Evolutionary conservation across 78 protist genomes (phyloP), one percentile per base, ranked within the genome.

Genomic region (Diacronema lutheri): DNA sequence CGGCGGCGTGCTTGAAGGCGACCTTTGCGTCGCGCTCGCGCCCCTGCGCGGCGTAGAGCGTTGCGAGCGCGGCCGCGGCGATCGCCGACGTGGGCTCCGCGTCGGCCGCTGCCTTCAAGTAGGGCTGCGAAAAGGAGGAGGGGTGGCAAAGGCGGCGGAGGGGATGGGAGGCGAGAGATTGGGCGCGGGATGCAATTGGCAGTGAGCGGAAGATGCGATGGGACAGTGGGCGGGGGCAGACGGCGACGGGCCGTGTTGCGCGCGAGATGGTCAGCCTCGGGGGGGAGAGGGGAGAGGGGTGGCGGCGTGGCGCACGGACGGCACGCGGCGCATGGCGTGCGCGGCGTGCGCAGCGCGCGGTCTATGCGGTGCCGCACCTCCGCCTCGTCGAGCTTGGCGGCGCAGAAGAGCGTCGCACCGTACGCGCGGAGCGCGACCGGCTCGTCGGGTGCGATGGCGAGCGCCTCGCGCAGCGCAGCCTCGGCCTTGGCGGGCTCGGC

Each of bases 401-500:
- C 46, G 21, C 29, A 4, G 69, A 81, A 46, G 44, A 89, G 86
- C 31, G 61, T 86, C 29, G 38, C 33, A 41, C 90, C 92, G 80
- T 79, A 66, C 66, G 44, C 72, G 31, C 37, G n/a, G 25, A 90
- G 85, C 14, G 65, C 19, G 21, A n/a, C 84, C 14, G n/a, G 19
- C 64, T 65, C 26, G 25, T 19, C 73, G 25, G 64, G 61, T 29
- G 21, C 61, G 62, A 89, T 31, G 25, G 88, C 62, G 61, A 89
- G n/a, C 33, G 92, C 85, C 85, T 90, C 92, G 25, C 85, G 80
- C 31, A 77, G 56, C 44, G 73, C 40, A 76, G 85, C 90, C 85
- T 90, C 92, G 20, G 92, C 92, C 85, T 80, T 86, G 62, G 44
- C 37, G 11, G 29, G 29, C 55, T 69, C 79, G 25, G 73, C 55